Evolutionary conservation across 2,329 filamentous ascomycete genomes (phyloP), one percentile per base, ranked within the genome.

Genomic region (Colletotrichum brevisporum): DNA sequence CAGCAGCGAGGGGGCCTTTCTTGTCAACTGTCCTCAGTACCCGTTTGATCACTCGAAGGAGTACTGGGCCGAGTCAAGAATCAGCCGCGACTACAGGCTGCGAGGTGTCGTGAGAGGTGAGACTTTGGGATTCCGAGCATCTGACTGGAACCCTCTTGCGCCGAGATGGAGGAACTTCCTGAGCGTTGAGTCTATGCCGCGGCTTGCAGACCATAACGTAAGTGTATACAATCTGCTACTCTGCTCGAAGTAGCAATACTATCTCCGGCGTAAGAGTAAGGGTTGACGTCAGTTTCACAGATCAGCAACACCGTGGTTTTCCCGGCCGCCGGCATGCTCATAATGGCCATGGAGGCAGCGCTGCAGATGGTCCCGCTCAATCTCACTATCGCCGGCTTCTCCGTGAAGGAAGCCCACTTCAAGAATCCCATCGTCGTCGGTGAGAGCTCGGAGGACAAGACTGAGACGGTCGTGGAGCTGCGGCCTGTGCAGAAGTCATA

Each of bases 161-260:
- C 50, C 67, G 4, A 51, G 50, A 16, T 71, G 60, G 60, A 62
- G 73, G 8, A 63, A 71, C 48, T 26, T 53, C 21, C 16, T 70
- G 16, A 67, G 70, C 1, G 63, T 80, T 2, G 77, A 82, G 41
- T 58, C 74, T 18, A 12, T 80, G 26, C 79, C 85, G n/a, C 86
- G 85, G 66, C 78, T 83, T 24, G 74, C 82, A 61, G 82, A 85
- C 70, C 85, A 85, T 74, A 73, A 75, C n/a, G 39, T 57, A 21
- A 50, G 47, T 43, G 41, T 4, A 43, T 6, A 8, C 6, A 6
- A 10, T 10, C 31, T 36, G 21, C 31, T 10, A 3, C 8, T 10
- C 6, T 10, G 2, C 31, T 36, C 8, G 15, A 4, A 43, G 13
- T 6, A 43, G 41, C 2, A n/a, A 3, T n/a, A 43, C 15, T 15